phyloP scores from a whole-genome alignment of 2,329 filamentous ascomycete species.

The Fonsecaea pedrosoi region DNA sequence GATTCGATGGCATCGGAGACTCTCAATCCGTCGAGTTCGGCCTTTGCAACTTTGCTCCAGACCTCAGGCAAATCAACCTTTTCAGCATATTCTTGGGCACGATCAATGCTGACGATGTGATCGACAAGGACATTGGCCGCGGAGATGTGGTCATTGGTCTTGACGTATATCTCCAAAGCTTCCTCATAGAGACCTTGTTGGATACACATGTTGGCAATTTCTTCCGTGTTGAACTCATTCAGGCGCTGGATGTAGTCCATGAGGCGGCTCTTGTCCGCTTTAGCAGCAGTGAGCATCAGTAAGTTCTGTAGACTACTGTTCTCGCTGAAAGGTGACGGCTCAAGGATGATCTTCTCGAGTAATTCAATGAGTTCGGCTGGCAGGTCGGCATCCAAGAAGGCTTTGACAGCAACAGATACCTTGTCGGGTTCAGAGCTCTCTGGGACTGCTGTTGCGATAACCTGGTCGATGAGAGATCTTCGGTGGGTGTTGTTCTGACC shows the following conservation, averaged over 20 bases:
- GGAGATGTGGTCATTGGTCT: slow-evolving; percentile 84
- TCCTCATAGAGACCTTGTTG: slow-evolving; percentile 95
- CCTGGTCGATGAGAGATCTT: slow-evolving; percentile 91
- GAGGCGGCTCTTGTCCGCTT: slow-evolving; percentile 91
- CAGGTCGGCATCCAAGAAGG: slow-evolving; percentile 88
- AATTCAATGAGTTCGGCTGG: slow-evolving; percentile 95
- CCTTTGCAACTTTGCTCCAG: slow-evolving; percentile 98
- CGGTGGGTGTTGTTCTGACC: slow-evolving; percentile 96
- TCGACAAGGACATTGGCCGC: slow-evolving; percentile 93
- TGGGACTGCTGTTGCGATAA: slow-evolving; percentile 92
- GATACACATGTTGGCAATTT: slow-evolving; percentile 91
- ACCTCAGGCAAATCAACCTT: slow-evolving; percentile 92
- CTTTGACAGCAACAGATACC: slow-evolving; percentile 91
- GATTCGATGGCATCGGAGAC: slow-evolving; percentile 93
- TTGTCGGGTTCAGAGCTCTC: slow-evolving; percentile 92
- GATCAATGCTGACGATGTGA: slow-evolving; percentile 96
- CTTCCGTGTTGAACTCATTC: slow-evolving; percentile 85
- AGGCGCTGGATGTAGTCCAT: slow-evolving; percentile 97
- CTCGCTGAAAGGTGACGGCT: slow-evolving; percentile 98
- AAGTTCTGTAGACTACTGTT: slow-evolving; percentile 96
- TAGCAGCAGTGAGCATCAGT: slow-evolving; percentile 93
- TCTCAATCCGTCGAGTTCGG: slow-evolving; percentile 92
- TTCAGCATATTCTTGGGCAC: slow-evolving; percentile 93
- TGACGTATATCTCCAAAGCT: slow-evolving; percentile 98
- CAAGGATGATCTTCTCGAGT: slow-evolving; percentile 98